phyloP scores from a whole-genome alignment of 1,284 basidiomycete genomes.

The Leccinum angustisporum region DNA sequence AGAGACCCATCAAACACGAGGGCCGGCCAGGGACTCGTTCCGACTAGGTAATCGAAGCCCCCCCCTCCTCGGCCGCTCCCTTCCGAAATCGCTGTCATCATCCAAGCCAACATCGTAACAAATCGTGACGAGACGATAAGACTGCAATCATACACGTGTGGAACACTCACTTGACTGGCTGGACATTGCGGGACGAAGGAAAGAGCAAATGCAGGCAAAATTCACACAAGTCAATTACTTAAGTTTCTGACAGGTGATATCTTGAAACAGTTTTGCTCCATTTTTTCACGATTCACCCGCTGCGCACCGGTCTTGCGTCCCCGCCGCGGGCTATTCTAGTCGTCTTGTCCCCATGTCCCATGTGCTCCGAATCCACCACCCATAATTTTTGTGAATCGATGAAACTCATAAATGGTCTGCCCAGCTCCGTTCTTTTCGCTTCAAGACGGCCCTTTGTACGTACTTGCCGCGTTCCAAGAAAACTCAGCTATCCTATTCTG shows the following conservation, averaged over 20 bases:
- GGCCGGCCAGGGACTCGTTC: background rate
- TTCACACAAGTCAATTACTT: background rate
- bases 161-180: background rate
- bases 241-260: constrained; percentile 1
- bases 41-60: background rate
- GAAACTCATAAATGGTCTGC: background rate
- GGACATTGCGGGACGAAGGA: background rate
- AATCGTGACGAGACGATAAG: background rate
- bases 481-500: background rate
- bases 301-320: background rate
- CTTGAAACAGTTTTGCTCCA: background rate
- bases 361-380: background rate
- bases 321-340: background rate
- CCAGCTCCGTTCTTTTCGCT: background rate
- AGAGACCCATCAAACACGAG: constrained; percentile 8
- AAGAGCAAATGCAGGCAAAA: background rate
- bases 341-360: background rate
- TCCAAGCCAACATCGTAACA: background rate
- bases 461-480: background rate
- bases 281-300: background rate
- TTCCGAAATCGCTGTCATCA: background rate
- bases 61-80: background rate
- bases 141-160: background rate
- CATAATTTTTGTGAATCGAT: no score
- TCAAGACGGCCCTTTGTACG: background rate